phyloP scores from a whole-genome alignment of 306 rosid species.

The Styphnolobium japonicum region DNA sequence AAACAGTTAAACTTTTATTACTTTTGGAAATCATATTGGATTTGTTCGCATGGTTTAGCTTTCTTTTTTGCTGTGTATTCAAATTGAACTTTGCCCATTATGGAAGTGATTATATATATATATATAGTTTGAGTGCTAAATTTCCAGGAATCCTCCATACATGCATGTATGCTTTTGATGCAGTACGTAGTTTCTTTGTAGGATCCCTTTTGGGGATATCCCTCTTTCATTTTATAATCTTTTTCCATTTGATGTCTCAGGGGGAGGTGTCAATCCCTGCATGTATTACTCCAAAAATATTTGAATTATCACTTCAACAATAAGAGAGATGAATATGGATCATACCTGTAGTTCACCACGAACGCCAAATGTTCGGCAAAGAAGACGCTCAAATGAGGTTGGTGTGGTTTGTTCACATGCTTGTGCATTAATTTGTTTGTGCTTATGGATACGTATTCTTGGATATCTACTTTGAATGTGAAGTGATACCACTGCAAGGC shows the following conservation, averaged over 20 bases:
- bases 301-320: conserved; percentile 20
- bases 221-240: not conserved
- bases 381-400: conserved; percentile 73
- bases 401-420: not conserved
- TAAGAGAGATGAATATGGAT: conserved; percentile 48
- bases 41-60: not conserved
- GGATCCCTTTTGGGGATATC: not conserved
- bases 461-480: not conserved
- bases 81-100: not conserved
- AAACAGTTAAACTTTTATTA: not conserved
- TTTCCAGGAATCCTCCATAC: not conserved
- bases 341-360: conserved; percentile 33
- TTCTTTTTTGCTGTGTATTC: not conserved
- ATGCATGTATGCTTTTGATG: not conserved
- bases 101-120: not conserved
- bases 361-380: conserved; percentile 46
- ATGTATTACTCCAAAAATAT: conserved; percentile 2
- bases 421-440: not conserved
- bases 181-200: no score
- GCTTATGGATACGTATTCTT: not conserved
- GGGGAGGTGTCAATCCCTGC: conserved; percentile 18
- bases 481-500: not conserved
- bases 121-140: not conserved
- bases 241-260: conserved; percentile 34
- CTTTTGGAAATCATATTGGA: not conserved